Percentiles rank a stretch among this genome's conserved stretches.
These are phyloP conservation scores for Adansonia madagascariensis DNA, from an alignment of 441 rosid genomes.

Conservation along the genomic window DNA sequence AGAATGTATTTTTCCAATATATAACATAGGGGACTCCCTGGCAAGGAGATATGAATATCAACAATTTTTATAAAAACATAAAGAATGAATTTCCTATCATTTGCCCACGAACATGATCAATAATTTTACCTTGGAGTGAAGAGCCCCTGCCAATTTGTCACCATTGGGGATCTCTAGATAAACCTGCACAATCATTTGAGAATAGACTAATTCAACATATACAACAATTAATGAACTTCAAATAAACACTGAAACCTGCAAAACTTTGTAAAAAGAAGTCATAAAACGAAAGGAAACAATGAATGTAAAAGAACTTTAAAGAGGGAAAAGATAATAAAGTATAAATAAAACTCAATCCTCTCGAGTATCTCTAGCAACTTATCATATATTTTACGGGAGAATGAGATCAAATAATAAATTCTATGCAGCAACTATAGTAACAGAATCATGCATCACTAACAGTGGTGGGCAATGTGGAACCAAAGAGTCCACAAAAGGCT, in stretches of 20 bases:
- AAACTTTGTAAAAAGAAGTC: neutral
- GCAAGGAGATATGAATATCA: constrained; percentile 31
- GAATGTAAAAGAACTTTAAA: neutral
- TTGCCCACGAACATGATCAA: neutral
- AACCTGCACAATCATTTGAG: constrained; percentile 51
- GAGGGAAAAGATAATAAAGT: neutral
- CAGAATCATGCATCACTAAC: constrained; percentile 53
- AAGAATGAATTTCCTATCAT: neutral
- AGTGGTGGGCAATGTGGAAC: constrained; percentile 74
- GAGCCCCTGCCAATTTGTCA: constrained; percentile 83
- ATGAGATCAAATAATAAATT: constrained; percentile 9
- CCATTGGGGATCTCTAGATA: constrained; percentile 83
- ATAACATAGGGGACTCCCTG: constrained; percentile 93
- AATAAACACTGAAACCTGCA: neutral
- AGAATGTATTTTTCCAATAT: constrained; percentile 69
- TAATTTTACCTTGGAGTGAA: constrained; percentile 72
- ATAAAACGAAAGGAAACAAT: neutral
- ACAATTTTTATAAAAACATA: constrained; percentile 19
- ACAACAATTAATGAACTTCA: neutral
- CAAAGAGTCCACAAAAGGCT: constrained; percentile 65
- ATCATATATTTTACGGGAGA: neutral
- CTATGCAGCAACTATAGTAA: neutral
- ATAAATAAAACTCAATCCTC: neutral
- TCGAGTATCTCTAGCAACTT: neutral
- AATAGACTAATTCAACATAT: constrained; percentile 13